Evolutionary conservation across 306 rosid species (phyloP), one percentile per base, ranked within the genome.

Genomic region (Dryas drummondii): DNA sequence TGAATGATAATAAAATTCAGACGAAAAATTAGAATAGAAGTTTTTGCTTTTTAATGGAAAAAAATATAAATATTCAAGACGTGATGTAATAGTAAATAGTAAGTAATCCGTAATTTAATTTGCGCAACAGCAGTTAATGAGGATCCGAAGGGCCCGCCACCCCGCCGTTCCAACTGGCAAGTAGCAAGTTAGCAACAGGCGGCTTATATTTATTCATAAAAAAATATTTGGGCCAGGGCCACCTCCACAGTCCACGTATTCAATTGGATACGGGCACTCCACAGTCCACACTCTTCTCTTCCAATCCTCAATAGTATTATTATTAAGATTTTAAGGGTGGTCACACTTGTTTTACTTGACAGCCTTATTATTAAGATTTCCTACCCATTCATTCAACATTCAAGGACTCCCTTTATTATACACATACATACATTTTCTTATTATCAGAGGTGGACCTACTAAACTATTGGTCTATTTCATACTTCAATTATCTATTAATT

Each of bases 361-460:
- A 65, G 70, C 48, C 68, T 41, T 41, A 62, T 7, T 62, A n/a
- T 41, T 62, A 62, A 62, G 48, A 32, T 41, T 41, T 40, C 68
- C 49, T 41, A 65, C 52, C 51, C 51, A 64, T 65, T 65, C 69
- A 64, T 16, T 41, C 49, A 41, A 16, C 16, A 44, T 16, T 65
- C 51, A 65, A 42, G 50, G 14, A 62, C 22, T 14, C 22, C 15
- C 48, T 63, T 63, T 40, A 63, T 27, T 60, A 9, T 27, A 60
- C 45, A 22, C 22, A 22, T 22, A 22, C 22, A 22, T 22, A 22
- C 22, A 22, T 22, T 22, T 22, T 22, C 22, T 32, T 62, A 40
- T 64, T 44, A 50, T 65, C 51, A 42, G 69, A 40, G 50, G 27
- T 41, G 14, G 50, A 63, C 26, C 42, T 41, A 64, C 27, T 16